Evolutionary conservation across 495 filamentous ascomycete species (phyloP).

Genomic region (Cercophora scortea): DNA sequence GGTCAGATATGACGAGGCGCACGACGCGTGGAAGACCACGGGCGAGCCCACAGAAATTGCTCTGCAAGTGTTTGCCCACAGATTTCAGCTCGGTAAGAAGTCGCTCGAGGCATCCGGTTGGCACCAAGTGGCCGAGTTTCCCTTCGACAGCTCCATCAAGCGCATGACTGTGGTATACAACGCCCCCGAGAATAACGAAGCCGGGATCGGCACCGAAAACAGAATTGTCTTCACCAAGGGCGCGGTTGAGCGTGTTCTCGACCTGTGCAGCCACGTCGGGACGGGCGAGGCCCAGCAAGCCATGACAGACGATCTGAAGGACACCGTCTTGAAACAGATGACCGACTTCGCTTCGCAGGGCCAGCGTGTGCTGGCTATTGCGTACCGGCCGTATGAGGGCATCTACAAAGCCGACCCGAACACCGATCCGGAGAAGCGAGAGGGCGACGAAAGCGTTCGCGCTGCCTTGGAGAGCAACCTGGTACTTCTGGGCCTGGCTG

Average conservation of each 20-base stretch:
- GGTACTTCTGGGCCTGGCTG: constrained; percentile 59
- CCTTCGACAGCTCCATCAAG: constrained; percentile 77
- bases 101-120: constrained; percentile 46
- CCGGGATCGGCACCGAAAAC: constrained; percentile 17
- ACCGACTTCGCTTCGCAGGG: constrained; percentile 62
- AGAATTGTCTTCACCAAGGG: constrained; percentile 69
- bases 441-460: constrained; percentile 27
- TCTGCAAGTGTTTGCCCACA: constrained; percentile 67
- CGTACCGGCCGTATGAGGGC: constrained; percentile 37
- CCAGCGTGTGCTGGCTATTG: constrained; percentile 74
- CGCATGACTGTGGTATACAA: constrained; percentile 74
- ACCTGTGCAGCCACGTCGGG: constrained; percentile 58
- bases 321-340: constrained; percentile 57
- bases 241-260: constrained; percentile 71
- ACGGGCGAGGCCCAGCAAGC: constrained; percentile 40
- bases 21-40: constrained; percentile 59
- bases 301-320: constrained; percentile 52
- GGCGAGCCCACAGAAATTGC: constrained; percentile 84
- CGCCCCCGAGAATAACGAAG: constrained; percentile 17
- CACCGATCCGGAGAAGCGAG: neutral
- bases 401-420: constrained; percentile 9
- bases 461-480: constrained; percentile 49
- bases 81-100: constrained; percentile 56
- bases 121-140: constrained; percentile 64
- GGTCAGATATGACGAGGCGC: constrained; percentile 49